Evolutionary conservation across 164 flowering plant genomes (phyloP), one percentile per base, ranked within the genome.

Genomic region (Annona squamosa): DNA sequence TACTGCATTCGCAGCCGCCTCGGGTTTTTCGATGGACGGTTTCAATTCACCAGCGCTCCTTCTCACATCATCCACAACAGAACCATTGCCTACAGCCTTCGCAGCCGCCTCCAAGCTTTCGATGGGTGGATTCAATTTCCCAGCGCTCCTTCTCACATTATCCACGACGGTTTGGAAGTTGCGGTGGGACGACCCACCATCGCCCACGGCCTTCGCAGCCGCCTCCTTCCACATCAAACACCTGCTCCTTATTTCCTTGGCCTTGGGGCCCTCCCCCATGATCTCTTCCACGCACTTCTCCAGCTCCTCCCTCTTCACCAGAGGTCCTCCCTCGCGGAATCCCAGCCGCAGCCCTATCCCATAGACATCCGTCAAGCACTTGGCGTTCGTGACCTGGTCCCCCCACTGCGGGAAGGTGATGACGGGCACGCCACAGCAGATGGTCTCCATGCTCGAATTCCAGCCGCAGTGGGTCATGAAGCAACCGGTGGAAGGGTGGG

Each of bases 401-500:
- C 93, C 89, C 89, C 89, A 90, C 18, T 81, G 86, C 0, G 95
- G 95, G 67, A 86, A 84, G 5, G 84, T 82, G 48, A 87, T 75
- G 47, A 90, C 82, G 6, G 92, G 92, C 42, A 88, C 77, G 3
- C 95, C 93, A 0, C 78, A 81, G 4, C 85, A 17, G 9, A 89
- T 67, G 2, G 84, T 77, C 81, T 92, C 97, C 83, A 87, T 64
- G 0, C 91, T 66, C 4, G 97, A 92, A 77, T 90, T 90, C 97
- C 97, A 92, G 0, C 95, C 97, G 63, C 97, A 92, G 76, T 92
- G 97, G 0, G 91, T 89, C 71, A 90, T 65, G 68, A 89, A 89
- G 66, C 90, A 88, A 0, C 88, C 85, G 4, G 86, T 77, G 1
- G 95, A 81, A 1, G 88, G 83, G 75, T 92, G 97, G 3, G 77